phyloP scores from a whole-genome alignment of 257 asterid species.

The Salvia splendens region DNA sequence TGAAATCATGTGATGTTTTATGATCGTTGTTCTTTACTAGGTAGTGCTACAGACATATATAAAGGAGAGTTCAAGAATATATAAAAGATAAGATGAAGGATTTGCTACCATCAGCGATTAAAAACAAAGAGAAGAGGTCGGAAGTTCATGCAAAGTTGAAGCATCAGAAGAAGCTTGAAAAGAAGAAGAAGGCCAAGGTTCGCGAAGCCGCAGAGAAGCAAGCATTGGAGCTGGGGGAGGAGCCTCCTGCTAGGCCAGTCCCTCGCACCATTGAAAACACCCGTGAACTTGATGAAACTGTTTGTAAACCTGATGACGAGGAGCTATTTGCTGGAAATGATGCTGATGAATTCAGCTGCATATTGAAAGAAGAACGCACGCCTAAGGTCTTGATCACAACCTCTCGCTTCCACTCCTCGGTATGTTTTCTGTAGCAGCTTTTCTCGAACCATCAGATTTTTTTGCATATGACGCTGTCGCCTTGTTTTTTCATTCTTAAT shows the following conservation, averaged over 20 bases:
- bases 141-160: conserved; percentile 76
- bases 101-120: conserved; percentile 70
- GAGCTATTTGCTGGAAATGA: conserved; percentile 86
- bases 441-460: background rate
- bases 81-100: conserved; percentile 24
- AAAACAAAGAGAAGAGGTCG: conserved; percentile 84
- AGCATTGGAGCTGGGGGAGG: conserved; percentile 92
- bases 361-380: conserved; percentile 55
- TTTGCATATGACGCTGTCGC: background rate
- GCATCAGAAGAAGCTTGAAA: conserved; percentile 73
- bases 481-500: conserved; percentile 23
- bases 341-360: conserved; percentile 79
- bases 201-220: conserved; percentile 78
- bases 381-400: conserved; percentile 90
- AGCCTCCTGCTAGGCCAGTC: conserved; percentile 65
- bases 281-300: conserved; percentile 82
- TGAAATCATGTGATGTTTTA: background rate
- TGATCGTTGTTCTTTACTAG: conserved; percentile 3
- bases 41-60: background rate
- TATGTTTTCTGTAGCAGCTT: conserved; percentile 33
- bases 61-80: too few species aligned
- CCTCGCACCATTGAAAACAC: conserved; percentile 95
- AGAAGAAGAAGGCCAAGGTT: conserved; percentile 63
- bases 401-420: conserved; percentile 84
- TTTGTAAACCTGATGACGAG: conserved; percentile 88